Base-by-base conservation (phyloP, 2,329 filamentous ascomycete species). In the Didymella glomerata region DNA sequence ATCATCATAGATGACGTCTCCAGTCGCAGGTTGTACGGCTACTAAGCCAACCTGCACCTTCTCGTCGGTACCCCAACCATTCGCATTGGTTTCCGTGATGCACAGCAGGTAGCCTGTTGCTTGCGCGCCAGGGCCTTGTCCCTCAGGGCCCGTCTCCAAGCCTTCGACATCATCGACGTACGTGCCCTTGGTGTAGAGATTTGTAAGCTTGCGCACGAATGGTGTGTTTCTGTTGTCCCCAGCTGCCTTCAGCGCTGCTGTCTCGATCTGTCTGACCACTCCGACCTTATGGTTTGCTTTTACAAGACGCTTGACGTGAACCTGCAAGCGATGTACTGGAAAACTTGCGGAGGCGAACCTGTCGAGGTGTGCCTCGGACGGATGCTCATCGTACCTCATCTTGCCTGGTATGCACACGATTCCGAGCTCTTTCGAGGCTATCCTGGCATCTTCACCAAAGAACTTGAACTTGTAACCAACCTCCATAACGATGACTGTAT, bases 391-490 rank as follows among this genome's bases (percentile, higher is more conserved):
- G 71, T 93, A 99, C 71, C 94, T 86, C 76, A 94, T 88, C 73
- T 97, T 98, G 34, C 95, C 95, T 0, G 95, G 94, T 68, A 99
- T 97, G 76, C 95, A 99, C 38, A 99, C 90, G 67, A 99, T 97
- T 60, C 92, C 91, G 48, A 99, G 83, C 75, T 94, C 92, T 76
- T 94, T 96, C 13, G 93, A 91, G 4, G 94, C 95, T 53, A 88
- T 86, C 52, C 93, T 86, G 9, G 95, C 95, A 80, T 99, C 95
- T 71, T 98, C 94, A 11, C 95, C 95, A 73, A 97, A 97, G 80
- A 99, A 97, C 32, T 91, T 89, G 79, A 96, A 99, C 76, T 99
- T 99, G 80, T 99, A 99, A 49, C 95, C 95, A 9, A 98, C 95
- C 76, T 99, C 94, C 51, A 98, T 88, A 13, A 98, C 90, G 53